Evolutionary conservation across 345 rosid genomes (phyloP).

Genomic region (Hibiscus trionum): DNA sequence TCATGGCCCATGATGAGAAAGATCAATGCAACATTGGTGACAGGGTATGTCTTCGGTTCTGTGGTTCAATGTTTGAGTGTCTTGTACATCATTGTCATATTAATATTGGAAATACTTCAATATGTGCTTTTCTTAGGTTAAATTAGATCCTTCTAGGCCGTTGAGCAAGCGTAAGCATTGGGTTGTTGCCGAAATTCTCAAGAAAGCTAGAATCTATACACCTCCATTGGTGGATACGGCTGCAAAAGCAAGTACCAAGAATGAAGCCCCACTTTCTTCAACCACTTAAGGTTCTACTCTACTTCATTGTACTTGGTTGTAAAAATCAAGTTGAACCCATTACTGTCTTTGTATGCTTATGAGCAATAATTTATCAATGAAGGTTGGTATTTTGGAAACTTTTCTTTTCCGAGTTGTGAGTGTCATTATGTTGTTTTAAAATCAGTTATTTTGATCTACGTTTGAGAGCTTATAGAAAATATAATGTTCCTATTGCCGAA

Average conservation of each 20-base stretch:
- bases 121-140: constrained; percentile 36
- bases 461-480: neutral
- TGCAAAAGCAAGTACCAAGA: neutral
- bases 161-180: constrained; percentile 86
- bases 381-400: neutral
- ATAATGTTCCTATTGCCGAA: neutral
- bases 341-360: neutral
- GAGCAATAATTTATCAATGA: neutral
- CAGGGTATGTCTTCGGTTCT: constrained; percentile 31
- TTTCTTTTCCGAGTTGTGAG: neutral
- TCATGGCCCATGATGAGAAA: constrained; percentile 58
- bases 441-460: neutral
- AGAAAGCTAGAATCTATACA: constrained; percentile 68
- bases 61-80: neutral
- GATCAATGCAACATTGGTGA: constrained; percentile 69
- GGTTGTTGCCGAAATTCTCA: constrained; percentile 84
- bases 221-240: constrained; percentile 30
- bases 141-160: constrained; percentile 90
- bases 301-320: neutral
- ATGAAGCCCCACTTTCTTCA: neutral
- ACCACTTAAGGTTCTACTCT: neutral
- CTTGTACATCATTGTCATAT: neutral
- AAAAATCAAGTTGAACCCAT: neutral
- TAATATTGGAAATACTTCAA: neutral
- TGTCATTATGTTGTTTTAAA: neutral